Evolutionary conservation across 257 asterid species (phyloP).

Genomic region (Cynanchum wilfordii): DNA sequence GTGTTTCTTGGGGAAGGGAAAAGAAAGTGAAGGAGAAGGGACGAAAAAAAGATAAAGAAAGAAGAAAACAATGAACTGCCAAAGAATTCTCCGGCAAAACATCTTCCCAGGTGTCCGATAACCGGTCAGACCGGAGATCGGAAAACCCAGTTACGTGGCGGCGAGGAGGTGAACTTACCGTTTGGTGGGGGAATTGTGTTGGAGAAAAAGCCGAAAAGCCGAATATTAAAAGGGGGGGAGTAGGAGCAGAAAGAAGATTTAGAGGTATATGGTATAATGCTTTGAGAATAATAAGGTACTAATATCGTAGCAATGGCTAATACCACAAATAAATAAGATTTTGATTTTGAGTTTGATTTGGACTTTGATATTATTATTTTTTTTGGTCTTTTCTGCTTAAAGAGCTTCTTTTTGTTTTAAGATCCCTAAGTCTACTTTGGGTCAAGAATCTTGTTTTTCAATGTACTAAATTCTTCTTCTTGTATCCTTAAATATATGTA

Average conservation of each 20-base stretch:
- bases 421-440: too few relatives aligned
- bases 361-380: too few relatives aligned
- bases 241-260: neutral
- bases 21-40: constrained; percentile 40
- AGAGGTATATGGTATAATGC: neutral
- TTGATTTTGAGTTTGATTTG: neutral
- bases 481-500: too few relatives aligned
- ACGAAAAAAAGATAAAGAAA: constrained; percentile 34
- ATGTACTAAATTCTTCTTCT: too few relatives aligned
- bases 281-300: neutral
- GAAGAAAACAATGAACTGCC: constrained; percentile 20
- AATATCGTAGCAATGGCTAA: neutral
- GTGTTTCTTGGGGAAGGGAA: constrained; percentile 42
- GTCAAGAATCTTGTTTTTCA: too few relatives aligned
- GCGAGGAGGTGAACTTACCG: neutral
- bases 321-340: neutral
- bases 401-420: too few relatives aligned
- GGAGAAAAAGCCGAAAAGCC: neutral
- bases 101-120: constrained; percentile 27
- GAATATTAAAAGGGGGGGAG: neutral
- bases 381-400: neutral
- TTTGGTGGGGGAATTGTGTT: neutral
- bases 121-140: constrained; percentile 2
- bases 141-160: neutral
- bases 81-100: constrained; percentile 31